Evolutionary conservation across 2,329 filamentous ascomycete species (phyloP).

Genomic region (Diplodia corticola): DNA sequence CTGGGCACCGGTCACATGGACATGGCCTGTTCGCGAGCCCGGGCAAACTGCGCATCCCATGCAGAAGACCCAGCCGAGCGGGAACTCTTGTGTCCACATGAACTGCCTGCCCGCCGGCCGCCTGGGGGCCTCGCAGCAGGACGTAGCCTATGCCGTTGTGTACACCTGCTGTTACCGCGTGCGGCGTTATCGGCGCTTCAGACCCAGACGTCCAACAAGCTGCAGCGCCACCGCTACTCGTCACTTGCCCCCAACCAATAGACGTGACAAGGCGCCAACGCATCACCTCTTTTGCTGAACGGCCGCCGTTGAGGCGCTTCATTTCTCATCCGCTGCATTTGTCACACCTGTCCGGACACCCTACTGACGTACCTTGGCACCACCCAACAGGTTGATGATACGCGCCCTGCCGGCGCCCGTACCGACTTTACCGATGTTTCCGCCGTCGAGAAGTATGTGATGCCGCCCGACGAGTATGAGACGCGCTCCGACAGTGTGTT

Average conservation of each 20-base stretch:
- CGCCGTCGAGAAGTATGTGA: constrained; percentile 82
- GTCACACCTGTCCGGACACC: neutral
- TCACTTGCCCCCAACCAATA: neutral
- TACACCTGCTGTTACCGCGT: neutral
- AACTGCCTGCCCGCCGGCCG: neutral
- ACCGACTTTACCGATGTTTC: constrained; percentile 81
- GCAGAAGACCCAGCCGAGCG: neutral
- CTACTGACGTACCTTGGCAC: neutral
- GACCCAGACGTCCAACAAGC: neutral
- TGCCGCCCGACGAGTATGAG: constrained; percentile 85
- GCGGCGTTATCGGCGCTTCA: constrained; percentile 7
- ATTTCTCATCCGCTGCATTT: neutral
- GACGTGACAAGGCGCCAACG: neutral
- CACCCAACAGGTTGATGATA: constrained; percentile 68
- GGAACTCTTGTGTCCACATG: constrained; percentile 12
- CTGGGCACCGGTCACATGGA: neutral
- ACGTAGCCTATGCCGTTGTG: neutral
- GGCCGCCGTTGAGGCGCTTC: neutral
- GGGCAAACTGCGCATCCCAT: constrained; percentile 1
- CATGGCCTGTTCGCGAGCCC: neutral
- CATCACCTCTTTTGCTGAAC: neutral
- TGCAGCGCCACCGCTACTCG: neutral
- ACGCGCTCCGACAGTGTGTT: constrained; percentile 83
- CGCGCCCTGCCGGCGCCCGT: constrained; percentile 71
- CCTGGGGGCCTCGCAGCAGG: constrained; percentile 9